Conservation (phyloP, 1,139 yeast species). For the Magnusiomyces magnusii region DNA sequence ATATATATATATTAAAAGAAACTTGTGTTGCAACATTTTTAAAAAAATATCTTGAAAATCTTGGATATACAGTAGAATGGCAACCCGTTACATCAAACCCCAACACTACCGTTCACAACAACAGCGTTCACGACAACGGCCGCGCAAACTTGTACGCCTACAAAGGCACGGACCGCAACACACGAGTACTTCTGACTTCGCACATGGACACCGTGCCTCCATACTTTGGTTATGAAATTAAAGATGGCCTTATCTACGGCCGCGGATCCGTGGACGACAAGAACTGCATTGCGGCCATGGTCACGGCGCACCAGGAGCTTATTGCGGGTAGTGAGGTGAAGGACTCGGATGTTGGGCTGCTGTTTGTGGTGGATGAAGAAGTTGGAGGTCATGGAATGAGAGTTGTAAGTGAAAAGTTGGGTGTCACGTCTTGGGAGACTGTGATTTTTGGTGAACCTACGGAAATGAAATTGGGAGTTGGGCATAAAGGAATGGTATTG, state of each 20-base stretch:
- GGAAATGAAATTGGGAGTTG: slow-evolving; percentile 58
- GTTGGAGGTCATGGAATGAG: slow-evolving; percentile 56
- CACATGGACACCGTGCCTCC: slow-evolving; percentile 85
- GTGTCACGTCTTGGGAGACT: slow-evolving; percentile 45
- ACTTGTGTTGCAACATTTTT: slow-evolving; percentile 34
- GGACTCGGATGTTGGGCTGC: slow-evolving; percentile 50
- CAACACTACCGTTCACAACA: too few relatives aligned
- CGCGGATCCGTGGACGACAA: slow-evolving; percentile 64
- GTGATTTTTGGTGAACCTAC: slow-evolving; percentile 74
- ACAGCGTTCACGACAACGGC: slow-evolving; percentile 37
- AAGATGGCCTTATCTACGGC: slow-evolving; percentile 52
- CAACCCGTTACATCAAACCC: slow-evolving; percentile 38
- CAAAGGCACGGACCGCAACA: slow-evolving; percentile 39
- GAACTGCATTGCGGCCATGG: slow-evolving; percentile 47
- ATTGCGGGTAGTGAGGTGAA: slow-evolving; percentile 34
- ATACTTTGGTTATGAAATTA: slow-evolving; percentile 64
- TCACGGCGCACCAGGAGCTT: slow-evolving; percentile 46
- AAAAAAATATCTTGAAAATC: slow-evolving; percentile 34
- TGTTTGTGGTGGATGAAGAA: slow-evolving; percentile 68
- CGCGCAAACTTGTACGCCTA: slow-evolving; percentile 50
- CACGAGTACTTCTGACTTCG: slow-evolving; percentile 55
- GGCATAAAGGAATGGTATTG: slow-evolving; percentile 54
- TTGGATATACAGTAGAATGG: slow-evolving; percentile 47
- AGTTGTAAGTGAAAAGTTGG: slow-evolving; percentile 36
- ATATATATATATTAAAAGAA: slow-evolving; percentile 24